Conservation (phyloP, 1,284 basidiomycete genomes). For the Lignosus rhinocerotis region DNA sequence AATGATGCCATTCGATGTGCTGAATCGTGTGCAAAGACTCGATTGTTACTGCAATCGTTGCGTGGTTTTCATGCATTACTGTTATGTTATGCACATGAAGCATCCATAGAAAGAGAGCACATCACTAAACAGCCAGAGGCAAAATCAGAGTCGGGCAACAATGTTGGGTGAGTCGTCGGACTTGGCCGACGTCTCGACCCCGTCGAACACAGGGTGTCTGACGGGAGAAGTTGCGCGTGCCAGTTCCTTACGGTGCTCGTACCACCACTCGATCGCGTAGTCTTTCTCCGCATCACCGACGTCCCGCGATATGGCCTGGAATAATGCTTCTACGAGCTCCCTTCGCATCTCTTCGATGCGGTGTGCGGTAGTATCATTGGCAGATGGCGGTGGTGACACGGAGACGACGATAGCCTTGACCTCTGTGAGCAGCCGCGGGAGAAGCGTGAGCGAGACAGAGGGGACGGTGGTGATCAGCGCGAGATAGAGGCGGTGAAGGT, state of each 20-base stretch:
- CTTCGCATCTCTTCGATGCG: conserved; percentile 31
- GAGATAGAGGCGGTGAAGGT: conserved; percentile 54
- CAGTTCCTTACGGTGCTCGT: conserved; percentile 36
- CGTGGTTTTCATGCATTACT: no score
- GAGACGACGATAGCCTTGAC: conserved; percentile 39
- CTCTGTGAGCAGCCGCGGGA: conserved; percentile 53
- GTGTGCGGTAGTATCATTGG: conserved; percentile 1
- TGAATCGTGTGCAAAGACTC: background rate
- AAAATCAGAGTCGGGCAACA: conserved; percentile 2
- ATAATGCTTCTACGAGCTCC: conserved; percentile 57
- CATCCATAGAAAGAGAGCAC: no score
- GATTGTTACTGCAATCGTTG: background rate
- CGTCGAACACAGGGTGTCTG: conserved; percentile 5
- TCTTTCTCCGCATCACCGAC: conserved; percentile 71
- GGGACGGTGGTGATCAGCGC: conserved; percentile 61
- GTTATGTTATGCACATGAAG: background rate
- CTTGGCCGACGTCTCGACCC: background rate
- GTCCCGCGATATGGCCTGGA: conserved; percentile 58
- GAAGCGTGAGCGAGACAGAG: conserved; percentile 53
- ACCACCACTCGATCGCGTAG: conserved; percentile 68
- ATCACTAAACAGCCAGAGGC: background rate
- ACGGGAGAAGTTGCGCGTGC: background rate
- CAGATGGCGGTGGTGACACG: background rate
- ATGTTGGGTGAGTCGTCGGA: background rate
- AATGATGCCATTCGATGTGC: background rate